These are phyloP conservation scores for Takashimella tepidaria DNA, from an alignment of 1,284 basidiomycete genomes.

Conservation along the genomic window DNA sequence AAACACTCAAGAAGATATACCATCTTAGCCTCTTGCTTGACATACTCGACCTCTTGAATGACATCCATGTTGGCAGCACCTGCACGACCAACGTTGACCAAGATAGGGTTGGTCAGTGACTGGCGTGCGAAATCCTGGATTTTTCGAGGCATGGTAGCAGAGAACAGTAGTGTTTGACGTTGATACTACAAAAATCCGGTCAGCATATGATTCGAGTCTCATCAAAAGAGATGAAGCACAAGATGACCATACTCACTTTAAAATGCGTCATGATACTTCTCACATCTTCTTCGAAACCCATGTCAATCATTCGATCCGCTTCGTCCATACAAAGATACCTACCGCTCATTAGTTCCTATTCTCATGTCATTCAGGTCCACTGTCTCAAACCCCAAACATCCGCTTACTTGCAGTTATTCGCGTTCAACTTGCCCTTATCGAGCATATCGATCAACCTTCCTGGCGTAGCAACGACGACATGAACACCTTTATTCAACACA, in stretches of 20 bases:
- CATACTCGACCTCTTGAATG: constrained; percentile 95
- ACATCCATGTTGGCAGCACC: constrained; percentile 97
- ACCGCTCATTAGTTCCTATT: no score
- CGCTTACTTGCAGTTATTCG: constrained; percentile 73
- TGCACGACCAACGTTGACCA: constrained; percentile 96
- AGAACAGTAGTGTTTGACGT: constrained; percentile 94
- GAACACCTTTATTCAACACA: constrained; percentile 80
- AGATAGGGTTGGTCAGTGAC: constrained; percentile 82
- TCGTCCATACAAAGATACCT: constrained; percentile 95
- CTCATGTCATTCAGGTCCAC: constrained; percentile 4
- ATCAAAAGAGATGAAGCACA: no score
- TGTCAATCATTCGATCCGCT: constrained; percentile 98
- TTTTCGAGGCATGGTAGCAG: constrained; percentile 97
- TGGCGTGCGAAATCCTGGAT: constrained; percentile 98
- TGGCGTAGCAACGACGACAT: constrained; percentile 64
- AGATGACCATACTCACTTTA: constrained; percentile 70
- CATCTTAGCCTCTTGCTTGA: constrained; percentile 99
- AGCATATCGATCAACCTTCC: constrained; percentile 56
- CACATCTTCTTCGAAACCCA: constrained; percentile 98
- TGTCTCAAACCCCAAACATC: background rate
- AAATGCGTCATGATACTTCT: constrained; percentile 98
- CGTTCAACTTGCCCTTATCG: constrained; percentile 85
- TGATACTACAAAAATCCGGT: constrained; percentile 63
- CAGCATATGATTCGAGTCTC: background rate
- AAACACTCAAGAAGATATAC: constrained; percentile 94